A percentile compares a stretch with the other conserved stretches of the same genome.
Evolutionary conservation across 2,329 filamentous ascomycete genomes (phyloP).

Genomic region (Fusarium sp.): DNA sequence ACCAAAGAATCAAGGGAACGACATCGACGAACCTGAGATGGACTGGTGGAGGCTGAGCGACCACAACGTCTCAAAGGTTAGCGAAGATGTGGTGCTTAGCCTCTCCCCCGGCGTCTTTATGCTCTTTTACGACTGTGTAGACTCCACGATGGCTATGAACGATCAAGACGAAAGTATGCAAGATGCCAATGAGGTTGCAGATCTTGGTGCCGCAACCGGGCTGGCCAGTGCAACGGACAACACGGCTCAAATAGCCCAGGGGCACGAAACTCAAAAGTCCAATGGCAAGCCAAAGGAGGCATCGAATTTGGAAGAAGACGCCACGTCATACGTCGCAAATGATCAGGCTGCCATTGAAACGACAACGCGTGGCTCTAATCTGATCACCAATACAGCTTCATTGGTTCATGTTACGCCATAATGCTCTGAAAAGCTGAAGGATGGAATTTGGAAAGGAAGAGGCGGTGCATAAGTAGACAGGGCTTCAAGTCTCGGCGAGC

Average conservation of each 20-base stretch:
- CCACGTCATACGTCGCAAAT: constrained; percentile 2
- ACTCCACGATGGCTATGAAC: constrained; percentile 58
- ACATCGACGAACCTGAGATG: constrained; percentile 49
- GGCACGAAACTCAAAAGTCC: constrained; percentile 6
- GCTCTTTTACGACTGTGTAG: constrained; percentile 90
- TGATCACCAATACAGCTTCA: constrained; percentile 2
- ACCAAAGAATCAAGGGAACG: constrained; percentile 8
- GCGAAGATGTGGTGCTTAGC: constrained; percentile 75
- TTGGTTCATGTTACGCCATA: not conserved
- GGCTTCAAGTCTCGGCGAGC: not conserved
- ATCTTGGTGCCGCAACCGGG: constrained; percentile 6
- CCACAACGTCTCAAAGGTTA: constrained; percentile 79
- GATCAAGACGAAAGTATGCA: constrained; percentile 40
- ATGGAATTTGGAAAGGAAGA: not conserved
- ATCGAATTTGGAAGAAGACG: constrained; percentile 8
- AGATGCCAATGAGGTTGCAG: constrained; percentile 31
- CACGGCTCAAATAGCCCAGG: constrained; percentile 8
- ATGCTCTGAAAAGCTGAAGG: not conserved
- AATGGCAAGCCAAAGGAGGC: constrained; percentile 13
- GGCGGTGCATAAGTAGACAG: not conserved
- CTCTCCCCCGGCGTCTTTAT: constrained; percentile 87
- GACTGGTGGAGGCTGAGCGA: constrained; percentile 95
- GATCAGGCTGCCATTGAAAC: constrained; percentile 10
- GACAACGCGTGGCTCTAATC: constrained; percentile 10
- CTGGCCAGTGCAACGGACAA: not conserved